Conservation (phyloP, 306 rosid species). For the Vigna unguiculata region DNA sequence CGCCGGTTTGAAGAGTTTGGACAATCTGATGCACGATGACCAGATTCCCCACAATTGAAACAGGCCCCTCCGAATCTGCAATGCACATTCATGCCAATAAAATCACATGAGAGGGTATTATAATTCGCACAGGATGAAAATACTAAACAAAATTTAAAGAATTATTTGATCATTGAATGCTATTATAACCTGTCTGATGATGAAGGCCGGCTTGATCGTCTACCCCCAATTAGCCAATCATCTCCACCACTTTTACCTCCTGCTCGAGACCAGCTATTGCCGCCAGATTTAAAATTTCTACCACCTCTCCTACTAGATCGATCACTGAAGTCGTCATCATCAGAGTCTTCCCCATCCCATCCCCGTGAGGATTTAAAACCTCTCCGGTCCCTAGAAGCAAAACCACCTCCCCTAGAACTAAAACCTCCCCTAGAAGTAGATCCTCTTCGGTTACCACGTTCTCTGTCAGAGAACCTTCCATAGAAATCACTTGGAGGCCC, state of each 20-base stretch:
- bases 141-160: constrained; percentile 5
- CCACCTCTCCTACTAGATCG: constrained; percentile 57
- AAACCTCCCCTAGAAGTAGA: constrained; percentile 34
- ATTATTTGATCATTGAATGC: constrained; percentile 15
- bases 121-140: constrained; percentile 32
- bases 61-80: constrained; percentile 93
- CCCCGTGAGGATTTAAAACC: constrained; percentile 71
- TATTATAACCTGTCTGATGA: constrained; percentile 68
- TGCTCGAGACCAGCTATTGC: constrained; percentile 65
- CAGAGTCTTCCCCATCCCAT: constrained; percentile 54
- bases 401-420: neutral
- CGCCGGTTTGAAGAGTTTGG: constrained; percentile 76
- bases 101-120: neutral
- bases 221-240: constrained; percentile 90
- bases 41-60: constrained; percentile 86
- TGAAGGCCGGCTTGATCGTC: constrained; percentile 75
- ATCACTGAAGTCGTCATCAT: constrained; percentile 48
- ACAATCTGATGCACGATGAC: constrained; percentile 94
- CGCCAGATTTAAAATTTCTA: constrained; percentile 57
- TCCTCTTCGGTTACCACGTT: constrained; percentile 59
- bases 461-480: constrained; percentile 82
- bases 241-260: constrained; percentile 62
- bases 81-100: constrained; percentile 41
- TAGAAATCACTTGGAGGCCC: constrained; percentile 88
- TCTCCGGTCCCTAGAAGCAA: constrained; percentile 57